Evolutionary conservation across 768 basidiomycete genomes (phyloP), one percentile per base, ranked within the genome.

Genomic region (Cystofilobasidium capitatum): DNA sequence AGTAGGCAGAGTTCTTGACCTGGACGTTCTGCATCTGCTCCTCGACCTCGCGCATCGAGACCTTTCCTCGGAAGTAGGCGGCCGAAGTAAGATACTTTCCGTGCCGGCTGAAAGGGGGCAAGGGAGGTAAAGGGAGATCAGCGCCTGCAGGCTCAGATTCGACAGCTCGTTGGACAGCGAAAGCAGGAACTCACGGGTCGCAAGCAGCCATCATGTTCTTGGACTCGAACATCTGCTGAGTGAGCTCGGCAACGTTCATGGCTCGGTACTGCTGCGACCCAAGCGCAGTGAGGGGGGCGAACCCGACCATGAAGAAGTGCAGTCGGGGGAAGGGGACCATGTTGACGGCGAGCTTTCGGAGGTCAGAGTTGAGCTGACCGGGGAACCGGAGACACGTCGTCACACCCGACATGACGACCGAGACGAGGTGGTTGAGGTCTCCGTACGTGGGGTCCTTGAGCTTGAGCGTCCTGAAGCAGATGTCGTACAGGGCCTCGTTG

Each of bases 21-120:
- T 78, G 78, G 44, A 98, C 91, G 73, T 87, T 88, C 79, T 92
- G 88, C 91, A 98, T 97, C 75, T 94, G 90, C 76, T 98, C 96
- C 80, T 99, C 96, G 65, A 99, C 91, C 77, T 99, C 96, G 80
- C 94, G 94, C 93, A 98, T 97, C n/a, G 92, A 90, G 64, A 98
- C 92, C 79, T 93, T 93, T 73, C 96, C 96, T 79, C 96, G 91
- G 91, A 96, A 99, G 73, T 92, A 86, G 71, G 92, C 91, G 35
- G 92, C 91, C 71, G 94, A 85, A 45, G 96, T 99, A 70, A 99
- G 87, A 81, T 98, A 99, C 73, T 92, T 89, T 71, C 96, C 96
- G 73, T 96, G 89, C 76, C 92, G 82, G 81, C 97, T 92, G 29
- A 89, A 89, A 1, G 29, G 47, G 33, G 17, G 40, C 24, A 12